Evolutionary conservation across 176 grass and related monocot species (phyloP), one percentile per base, ranked within the genome.

Genomic region (Bothriochloa decipiens): DNA sequence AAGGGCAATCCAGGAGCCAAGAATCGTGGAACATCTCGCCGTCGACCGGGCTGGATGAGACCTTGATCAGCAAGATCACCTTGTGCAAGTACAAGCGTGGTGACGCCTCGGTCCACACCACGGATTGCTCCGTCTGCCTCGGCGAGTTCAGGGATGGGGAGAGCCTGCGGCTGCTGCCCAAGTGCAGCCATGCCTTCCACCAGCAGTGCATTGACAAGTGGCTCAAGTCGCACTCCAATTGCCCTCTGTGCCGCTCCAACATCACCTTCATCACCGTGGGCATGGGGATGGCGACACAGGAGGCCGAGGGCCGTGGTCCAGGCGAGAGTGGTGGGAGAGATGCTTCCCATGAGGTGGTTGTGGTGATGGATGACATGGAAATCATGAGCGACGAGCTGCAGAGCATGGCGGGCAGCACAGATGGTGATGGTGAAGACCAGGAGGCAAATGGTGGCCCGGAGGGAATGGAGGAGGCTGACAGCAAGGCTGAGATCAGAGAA

Each of bases 81-180:
- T 46, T 98, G 43, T 93, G 85, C 87, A 92, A 91, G 81, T 95
- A 93, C 70, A 88, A 50, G 83, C 91, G 86, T 2, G 76, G 89
- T 11, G 89, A 91, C 22, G 87, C 80, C 45, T 43, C 67, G 23
- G 76, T 87, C 42, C 79, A 87, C 68, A 76, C 60, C 68, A 87
- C 83, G 16, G 93, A 98, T 50, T 95, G 96, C 70, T 91, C 93
- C 8, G 96, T 98, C 74, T 98, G 96, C 90, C 91, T 93, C 18
- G 92, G 91, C 11, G 96, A 98, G 89, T 98, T 98, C 68, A 41
- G 33, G 8, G 89, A 98, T 11, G 93, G 87, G 1, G 96, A 98
- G 74, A 87, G 76, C 86, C 87, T 98, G 36, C 91, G 96, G 46
- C 75, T 98, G 66, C 96, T 95, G 15, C 96, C 96, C 41, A 89